These are phyloP conservation scores for Calonectria honghensis DNA, from an alignment of 2,329 filamentous ascomycete genomes.

Conservation along the genomic window DNA sequence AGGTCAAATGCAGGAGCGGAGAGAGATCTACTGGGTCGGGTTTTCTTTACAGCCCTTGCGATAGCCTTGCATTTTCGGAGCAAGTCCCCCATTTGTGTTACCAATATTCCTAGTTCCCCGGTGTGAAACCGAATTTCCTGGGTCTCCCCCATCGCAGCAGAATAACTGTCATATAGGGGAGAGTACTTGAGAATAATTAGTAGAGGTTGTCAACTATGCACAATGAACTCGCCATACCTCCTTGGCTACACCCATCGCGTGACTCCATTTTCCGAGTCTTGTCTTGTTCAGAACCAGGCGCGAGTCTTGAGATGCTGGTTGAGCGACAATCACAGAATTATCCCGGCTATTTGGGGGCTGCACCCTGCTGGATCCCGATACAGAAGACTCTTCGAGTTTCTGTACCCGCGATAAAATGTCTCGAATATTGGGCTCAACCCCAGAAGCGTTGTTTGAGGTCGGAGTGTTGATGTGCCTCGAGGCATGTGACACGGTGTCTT, in stretches of 20 bases:
- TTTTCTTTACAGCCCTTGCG: constrained; percentile 21
- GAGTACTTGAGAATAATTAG: constrained; percentile 4
- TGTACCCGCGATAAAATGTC: background rate
- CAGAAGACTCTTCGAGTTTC: constrained; percentile 6
- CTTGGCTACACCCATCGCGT: background rate
- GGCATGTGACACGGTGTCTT: background rate
- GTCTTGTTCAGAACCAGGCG: constrained; percentile 8
- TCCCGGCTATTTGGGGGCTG: background rate
- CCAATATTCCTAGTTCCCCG: constrained; percentile 1
- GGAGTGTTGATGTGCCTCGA: background rate
- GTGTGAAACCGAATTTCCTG: constrained; percentile 1
- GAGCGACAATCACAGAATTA: background rate
- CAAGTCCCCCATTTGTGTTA: constrained; percentile 7
- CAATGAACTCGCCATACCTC: background rate
- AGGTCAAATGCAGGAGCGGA: background rate
- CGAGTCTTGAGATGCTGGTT: background rate
- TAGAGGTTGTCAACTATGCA: background rate
- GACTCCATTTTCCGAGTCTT: constrained; percentile 3
- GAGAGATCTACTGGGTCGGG: constrained; percentile 21
- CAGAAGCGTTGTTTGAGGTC: background rate
- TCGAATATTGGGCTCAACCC: background rate
- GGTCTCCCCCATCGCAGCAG: background rate
- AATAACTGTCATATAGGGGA: constrained; percentile 10
- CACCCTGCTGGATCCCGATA: background rate
- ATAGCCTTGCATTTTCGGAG: constrained; percentile 24